Evolutionary conservation across 805 yeast species (phyloP), one percentile per base, ranked within the genome.

Genomic region (Vanderwaltozyma tropicalis): DNA sequence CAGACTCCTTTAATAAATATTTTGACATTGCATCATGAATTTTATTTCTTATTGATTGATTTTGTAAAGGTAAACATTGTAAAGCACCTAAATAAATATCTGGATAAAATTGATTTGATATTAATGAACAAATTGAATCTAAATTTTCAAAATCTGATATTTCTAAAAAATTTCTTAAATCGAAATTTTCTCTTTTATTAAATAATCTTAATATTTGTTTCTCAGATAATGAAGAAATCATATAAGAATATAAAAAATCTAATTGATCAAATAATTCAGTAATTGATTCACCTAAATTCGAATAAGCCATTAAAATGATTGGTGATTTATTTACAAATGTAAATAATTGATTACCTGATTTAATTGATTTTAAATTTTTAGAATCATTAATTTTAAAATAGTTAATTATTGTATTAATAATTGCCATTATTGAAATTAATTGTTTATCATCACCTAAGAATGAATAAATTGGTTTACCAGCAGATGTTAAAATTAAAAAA

Each of bases 401-500:
- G 10, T 80, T 73, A 8, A 85, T 70, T 6, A 87, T 72, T 0
- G 96, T 84, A 46, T 87, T 88, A 2, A 87, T 71, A 2, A 87
- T 66, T 1, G 94, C 95, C 64, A 80, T 75, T 49, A 80, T 80
- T 0, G 85, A 80, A 31, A 82, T 61, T 2, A 80, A 66, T 13
- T 76, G 58, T 8, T 12, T 13, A 9, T 35, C 39, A 2, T 75
- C 63, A 2, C 92, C 94, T 53, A 78, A 74, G 68, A 79, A 66
- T 2, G 94, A 74, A 57, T 80, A 87, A 5, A 87, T 79, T 2
- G 94, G 94, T 54, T 87, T 87, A 0, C 96, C 96, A 1, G 96
- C 94, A 2, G 78, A 64, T 0, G 94, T 82, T 9, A 87, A 63
- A 3, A 87, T 73, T 47, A 84, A 80, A 51, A 80, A 83, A 42